These are phyloP conservation scores for Diplodia seriata DNA, from an alignment of 2,329 filamentous ascomycete genomes.

Conservation along the genomic window DNA sequence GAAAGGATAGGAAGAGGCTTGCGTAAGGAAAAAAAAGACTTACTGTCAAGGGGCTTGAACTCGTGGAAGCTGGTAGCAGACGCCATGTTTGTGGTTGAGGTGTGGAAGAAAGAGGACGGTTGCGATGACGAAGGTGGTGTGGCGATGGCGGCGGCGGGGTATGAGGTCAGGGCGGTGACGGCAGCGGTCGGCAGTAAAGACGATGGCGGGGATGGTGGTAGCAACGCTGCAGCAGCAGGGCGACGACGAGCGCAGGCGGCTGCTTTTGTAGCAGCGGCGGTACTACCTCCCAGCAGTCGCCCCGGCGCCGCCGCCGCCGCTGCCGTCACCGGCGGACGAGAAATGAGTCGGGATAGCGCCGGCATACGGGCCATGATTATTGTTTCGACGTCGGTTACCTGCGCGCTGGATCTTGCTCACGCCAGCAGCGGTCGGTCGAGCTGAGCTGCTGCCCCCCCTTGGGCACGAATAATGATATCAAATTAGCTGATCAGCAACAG, in stretches of 20 bases:
- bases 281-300: conserved; percentile 1
- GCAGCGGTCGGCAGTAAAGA: neutral
- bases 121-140: neutral
- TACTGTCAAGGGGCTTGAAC: conserved; percentile 84
- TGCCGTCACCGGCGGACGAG: conserved; percentile 15
- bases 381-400: neutral
- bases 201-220: neutral
- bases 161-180: neutral
- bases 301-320: conserved; percentile 21
- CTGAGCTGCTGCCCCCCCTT: neutral
- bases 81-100: conserved; percentile 60
- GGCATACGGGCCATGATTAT: neutral
- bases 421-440: neutral
- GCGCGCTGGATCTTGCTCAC: neutral
- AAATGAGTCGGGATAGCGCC: conserved; percentile 26
- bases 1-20: neutral
- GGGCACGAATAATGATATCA: neutral
- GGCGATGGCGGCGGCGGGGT: conserved; percentile 8
- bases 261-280: conserved; percentile 19
- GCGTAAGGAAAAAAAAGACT: conserved; percentile 50
- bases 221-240: no score
- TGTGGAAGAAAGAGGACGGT: neutral
- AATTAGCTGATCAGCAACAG: neutral
- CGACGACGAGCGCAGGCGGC: neutral
- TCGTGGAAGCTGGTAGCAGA: conserved; percentile 78